Percentiles rank a stretch among this genome's conserved stretches.
Conservation (phyloP, 495 filamentous ascomycete genomes). For the Aspergillus asperescens region DNA sequence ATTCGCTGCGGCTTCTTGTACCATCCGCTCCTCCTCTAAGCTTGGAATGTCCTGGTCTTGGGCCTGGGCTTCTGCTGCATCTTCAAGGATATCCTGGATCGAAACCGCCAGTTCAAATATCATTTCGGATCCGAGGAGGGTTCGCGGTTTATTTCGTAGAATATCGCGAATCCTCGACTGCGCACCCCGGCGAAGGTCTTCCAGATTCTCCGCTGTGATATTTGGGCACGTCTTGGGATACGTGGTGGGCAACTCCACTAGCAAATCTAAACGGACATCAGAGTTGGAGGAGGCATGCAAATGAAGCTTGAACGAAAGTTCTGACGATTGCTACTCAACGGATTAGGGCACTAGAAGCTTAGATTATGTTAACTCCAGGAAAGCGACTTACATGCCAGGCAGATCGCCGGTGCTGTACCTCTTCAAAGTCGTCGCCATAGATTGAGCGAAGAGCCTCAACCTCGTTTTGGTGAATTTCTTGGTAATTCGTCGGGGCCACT, state of each 20-base stretch:
- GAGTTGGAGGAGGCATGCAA: slow-evolving; percentile 67
- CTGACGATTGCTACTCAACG: slow-evolving; percentile 57
- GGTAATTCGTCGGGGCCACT: slow-evolving; percentile 58
- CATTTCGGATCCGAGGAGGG: slow-evolving; percentile 77
- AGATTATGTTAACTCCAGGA: neutral
- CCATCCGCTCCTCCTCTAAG: slow-evolving; percentile 81
- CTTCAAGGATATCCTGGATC: slow-evolving; percentile 82
- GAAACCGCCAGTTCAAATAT: slow-evolving; percentile 78
- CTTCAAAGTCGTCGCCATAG: slow-evolving; percentile 83
- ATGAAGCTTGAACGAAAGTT: slow-evolving; percentile 73
- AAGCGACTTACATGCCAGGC: slow-evolving; percentile 73
- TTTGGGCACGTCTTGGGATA: slow-evolving; percentile 86
- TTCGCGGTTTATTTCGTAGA: slow-evolving; percentile 62
- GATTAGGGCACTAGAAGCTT: neutral
- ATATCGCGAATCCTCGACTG: slow-evolving; percentile 64
- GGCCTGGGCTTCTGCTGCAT: slow-evolving; percentile 69
- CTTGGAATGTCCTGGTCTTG: slow-evolving; percentile 72
- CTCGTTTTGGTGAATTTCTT: slow-evolving; percentile 81
- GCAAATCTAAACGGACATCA: slow-evolving; percentile 56
- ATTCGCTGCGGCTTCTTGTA: slow-evolving; percentile 54
- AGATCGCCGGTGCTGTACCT: slow-evolving; percentile 62
- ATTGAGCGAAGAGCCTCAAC: slow-evolving; percentile 82
- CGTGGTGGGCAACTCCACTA: slow-evolving; percentile 76
- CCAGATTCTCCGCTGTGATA: slow-evolving; percentile 59
- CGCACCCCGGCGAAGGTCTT: slow-evolving; percentile 58